phyloP scores from a whole-genome alignment of 2,329 filamentous ascomycete species.

The Dothideomycetidae sp. region DNA sequence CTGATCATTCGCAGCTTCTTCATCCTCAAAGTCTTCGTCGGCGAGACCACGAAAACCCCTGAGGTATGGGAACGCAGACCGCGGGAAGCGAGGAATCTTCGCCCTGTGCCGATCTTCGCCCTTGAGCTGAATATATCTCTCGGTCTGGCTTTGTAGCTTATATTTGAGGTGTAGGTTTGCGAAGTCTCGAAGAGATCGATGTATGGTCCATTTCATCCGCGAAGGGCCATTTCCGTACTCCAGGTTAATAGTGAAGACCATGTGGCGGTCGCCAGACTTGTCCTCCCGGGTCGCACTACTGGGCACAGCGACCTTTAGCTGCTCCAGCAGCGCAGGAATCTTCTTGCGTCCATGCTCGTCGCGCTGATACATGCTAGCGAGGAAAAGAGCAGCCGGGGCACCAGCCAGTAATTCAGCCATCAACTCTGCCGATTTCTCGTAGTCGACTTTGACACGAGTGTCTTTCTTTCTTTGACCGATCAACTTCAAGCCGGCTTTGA shows the following conservation, averaged over 20 bases:
- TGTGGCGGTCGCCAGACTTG: constrained; percentile 49
- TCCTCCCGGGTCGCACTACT: constrained; percentile 61
- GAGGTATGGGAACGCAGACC: constrained; percentile 78
- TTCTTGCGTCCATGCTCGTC: constrained; percentile 92
- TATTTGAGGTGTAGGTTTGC: constrained; percentile 88
- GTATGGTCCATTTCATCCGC: constrained; percentile 91
- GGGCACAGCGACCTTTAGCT: constrained; percentile 75
- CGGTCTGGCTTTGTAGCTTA: constrained; percentile 70
- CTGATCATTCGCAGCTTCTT: constrained; percentile 38
- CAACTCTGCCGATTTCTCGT: constrained; percentile 86
- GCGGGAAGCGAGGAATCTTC: constrained; percentile 80
- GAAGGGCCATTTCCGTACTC: constrained; percentile 94
- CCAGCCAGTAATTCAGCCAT: constrained; percentile 91
- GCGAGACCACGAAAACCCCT: constrained; percentile 47
- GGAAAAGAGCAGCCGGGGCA: constrained; percentile 79
- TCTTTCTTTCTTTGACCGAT: constrained; percentile 68
- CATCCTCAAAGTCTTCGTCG: constrained; percentile 62
- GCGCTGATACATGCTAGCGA: constrained; percentile 94
- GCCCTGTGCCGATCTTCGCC: constrained; percentile 51
- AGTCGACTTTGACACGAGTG: constrained; percentile 73
- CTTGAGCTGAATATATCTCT: constrained; percentile 62
- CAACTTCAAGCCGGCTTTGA: constrained; percentile 79
- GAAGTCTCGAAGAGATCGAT: constrained; percentile 76
- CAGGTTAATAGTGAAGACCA: constrained; percentile 78
- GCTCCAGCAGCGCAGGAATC: constrained; percentile 87